Conservation (phyloP, 768 basidiomycete species). For the Pholiota conissans region DNA sequence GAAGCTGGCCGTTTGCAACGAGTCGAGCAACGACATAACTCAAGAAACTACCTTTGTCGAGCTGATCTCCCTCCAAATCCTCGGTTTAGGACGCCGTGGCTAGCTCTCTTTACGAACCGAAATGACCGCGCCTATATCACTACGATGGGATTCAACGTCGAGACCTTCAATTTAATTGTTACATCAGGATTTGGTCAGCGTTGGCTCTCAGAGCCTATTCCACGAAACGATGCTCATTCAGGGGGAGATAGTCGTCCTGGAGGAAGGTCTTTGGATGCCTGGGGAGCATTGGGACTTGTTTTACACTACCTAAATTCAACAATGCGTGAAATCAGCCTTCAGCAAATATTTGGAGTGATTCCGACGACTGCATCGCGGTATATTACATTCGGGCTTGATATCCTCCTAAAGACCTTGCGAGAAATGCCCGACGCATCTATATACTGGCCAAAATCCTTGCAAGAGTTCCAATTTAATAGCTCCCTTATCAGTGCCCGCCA, state of each 20-base stretch:
- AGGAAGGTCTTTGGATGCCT: conserved; percentile 32
- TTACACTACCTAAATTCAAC: conserved; percentile 41
- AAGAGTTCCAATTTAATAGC: conserved; percentile 27
- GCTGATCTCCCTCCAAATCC: conserved; percentile 33
- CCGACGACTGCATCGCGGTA: conserved; percentile 36
- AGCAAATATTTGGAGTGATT: conserved; percentile 43
- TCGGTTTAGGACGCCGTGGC: conserved; percentile 33
- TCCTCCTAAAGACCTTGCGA: conserved; percentile 30
- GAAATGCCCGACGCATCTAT: conserved; percentile 29
- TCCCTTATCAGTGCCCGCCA: conserved; percentile 27
- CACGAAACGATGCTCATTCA: conserved; percentile 19
- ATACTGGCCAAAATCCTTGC: conserved; percentile 20
- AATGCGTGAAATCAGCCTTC: conserved; percentile 36
- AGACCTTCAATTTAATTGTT: conserved; percentile 34
- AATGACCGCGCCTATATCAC: conserved; percentile 42
- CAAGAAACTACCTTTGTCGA: conserved; percentile 26
- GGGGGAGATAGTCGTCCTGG: conserved; percentile 22
- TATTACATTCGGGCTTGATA: conserved; percentile 28
- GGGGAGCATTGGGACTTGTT: conserved; percentile 39
- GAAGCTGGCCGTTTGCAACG: background rate
- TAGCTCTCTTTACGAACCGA: conserved; percentile 21
- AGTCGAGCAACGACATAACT: conserved; percentile 1
- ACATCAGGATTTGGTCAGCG: conserved; percentile 27
- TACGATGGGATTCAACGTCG: conserved; percentile 40
- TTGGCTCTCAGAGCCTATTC: conserved; percentile 17